A percentile compares a stretch with the other conserved stretches of the same genome.
These are phyloP conservation scores for Xylaria arbuscula DNA, from an alignment of 2,329 filamentous ascomycete species.

Conservation along the genomic window DNA sequence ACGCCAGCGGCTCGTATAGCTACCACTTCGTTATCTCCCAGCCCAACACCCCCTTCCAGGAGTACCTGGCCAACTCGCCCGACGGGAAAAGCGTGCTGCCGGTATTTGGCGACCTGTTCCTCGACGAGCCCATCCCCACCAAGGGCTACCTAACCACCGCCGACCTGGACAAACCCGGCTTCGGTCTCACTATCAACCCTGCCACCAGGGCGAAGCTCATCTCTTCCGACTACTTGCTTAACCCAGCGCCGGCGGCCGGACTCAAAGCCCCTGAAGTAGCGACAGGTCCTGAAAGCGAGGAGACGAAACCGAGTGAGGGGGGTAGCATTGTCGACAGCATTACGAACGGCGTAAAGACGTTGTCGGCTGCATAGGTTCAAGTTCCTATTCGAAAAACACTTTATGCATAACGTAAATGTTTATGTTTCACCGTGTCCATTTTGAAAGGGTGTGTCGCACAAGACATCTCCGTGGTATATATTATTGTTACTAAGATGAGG, in stretches of 20 bases:
- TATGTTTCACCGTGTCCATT: neutral
- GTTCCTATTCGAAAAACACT: neutral
- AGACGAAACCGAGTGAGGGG: slow-evolving; percentile 26
- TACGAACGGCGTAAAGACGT: slow-evolving; percentile 43
- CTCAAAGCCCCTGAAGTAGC: slow-evolving; percentile 50
- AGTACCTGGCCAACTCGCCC: slow-evolving; percentile 92
- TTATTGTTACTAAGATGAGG: neutral
- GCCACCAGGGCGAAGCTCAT: slow-evolving; percentile 77
- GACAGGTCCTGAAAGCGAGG: slow-evolving; percentile 24
- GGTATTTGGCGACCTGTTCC: slow-evolving; percentile 90
- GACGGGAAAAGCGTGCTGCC: slow-evolving; percentile 90
- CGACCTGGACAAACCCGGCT: slow-evolving; percentile 88
- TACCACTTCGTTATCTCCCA: slow-evolving; percentile 97
- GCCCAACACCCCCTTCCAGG: slow-evolving; percentile 92
- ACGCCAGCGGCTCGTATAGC: slow-evolving; percentile 92
- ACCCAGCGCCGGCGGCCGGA: slow-evolving; percentile 67
- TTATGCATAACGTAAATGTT: slow-evolving; percentile 5
- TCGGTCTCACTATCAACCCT: slow-evolving; percentile 88
- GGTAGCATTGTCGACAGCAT: slow-evolving; percentile 34
- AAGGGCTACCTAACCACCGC: slow-evolving; percentile 84
- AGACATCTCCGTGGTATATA: neutral
- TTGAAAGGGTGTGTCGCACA: neutral
- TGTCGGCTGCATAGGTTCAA: slow-evolving; percentile 31
- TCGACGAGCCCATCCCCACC: slow-evolving; percentile 88
- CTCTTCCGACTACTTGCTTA: slow-evolving; percentile 77